Base-by-base conservation (phyloP, 129 eudicot species). In the Escallonia herrerae region DNA sequence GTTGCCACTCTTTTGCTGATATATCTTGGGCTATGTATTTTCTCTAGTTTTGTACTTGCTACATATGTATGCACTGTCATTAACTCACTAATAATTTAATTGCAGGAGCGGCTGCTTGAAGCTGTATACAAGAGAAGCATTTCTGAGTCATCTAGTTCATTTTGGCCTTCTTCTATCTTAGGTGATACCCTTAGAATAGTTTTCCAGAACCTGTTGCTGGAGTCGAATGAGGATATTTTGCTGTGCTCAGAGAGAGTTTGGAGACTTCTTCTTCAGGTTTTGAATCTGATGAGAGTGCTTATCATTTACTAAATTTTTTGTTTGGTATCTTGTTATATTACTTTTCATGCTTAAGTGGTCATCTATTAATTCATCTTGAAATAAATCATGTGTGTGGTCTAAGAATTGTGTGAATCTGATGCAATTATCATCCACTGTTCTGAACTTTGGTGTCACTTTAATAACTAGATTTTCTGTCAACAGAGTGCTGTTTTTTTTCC, bases 161-260 rank as follows among this genome's bases (percentile, higher is more conserved):
- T 93, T 71, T 93, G 99, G 99, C 96, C 99, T 44, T 83, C 96
- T 43, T 86, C 74, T 61, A 93, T 93, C 61, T 71, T 93, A 72
- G 95, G 86, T 61, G 99, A 93, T 70, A 86, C 99, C 52, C 93
- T 93, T 58, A 79, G 95, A 73, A 86, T 89, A 64, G 99, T 93
- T 65, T 93, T 88, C 79, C 99, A 93, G 77, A 93, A 93, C 80
- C 58, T 93, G 74, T 74, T 93, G 42, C 87, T 93, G 7, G 99
- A 93, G 69, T 89, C 96, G 40, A 89, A 84, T 72, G 96, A 86
- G 56, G 96, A 88, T 64, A 89, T 93, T 64, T 62, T 93, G 67
- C 81, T 74, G 74, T 93, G 99, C 71, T 83, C 96, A 15, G 99
- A 93, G 69, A 88, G 96, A 70, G 99, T 93, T 65, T 93, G 99